phyloP scores from a whole-genome alignment of 2,329 filamentous ascomycete species.

The Aureobasidium pullulans region DNA sequence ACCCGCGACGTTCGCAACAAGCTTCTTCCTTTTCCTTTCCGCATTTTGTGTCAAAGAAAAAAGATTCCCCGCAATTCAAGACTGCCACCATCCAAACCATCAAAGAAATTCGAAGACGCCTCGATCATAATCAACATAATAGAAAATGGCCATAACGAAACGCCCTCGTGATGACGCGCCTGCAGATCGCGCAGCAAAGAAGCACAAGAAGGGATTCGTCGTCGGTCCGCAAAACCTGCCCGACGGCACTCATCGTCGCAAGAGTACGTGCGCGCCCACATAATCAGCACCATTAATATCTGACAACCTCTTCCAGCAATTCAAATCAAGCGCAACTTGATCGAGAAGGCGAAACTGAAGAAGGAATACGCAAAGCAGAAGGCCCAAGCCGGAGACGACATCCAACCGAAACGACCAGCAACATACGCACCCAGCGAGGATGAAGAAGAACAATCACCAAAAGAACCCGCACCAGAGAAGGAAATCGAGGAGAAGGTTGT shows the following conservation, averaged over 20 bases:
- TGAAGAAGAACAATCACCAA: conserved; percentile 2
- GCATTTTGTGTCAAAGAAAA: neutral
- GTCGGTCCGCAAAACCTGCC: conserved; percentile 87
- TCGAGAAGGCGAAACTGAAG: conserved; percentile 87
- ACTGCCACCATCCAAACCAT: neutral
- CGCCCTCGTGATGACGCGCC: conserved; percentile 10
- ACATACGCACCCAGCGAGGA: conserved; percentile 22
- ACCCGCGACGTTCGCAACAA: too few relatives aligned
- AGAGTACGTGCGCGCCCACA: conserved; percentile 43
- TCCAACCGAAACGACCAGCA: conserved; percentile 19
- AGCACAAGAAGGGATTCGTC: conserved; percentile 63
- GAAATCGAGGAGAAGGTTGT: neutral
- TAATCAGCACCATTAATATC: neutral
- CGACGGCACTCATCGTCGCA: conserved; percentile 79
- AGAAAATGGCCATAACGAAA: neutral
- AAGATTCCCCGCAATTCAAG: neutral
- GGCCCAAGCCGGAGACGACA: conserved; percentile 40
- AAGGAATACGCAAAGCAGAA: conserved; percentile 88
- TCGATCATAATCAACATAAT: neutral
- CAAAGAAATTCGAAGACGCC: neutral
- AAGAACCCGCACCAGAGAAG: neutral
- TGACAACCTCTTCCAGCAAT: conserved; percentile 48
- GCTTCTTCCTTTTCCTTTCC: neutral
- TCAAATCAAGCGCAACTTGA: conserved; percentile 83
- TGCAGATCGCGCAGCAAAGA: conserved; percentile 36